Conservation (phyloP, 345 rosid species). For the Reutealis trisperma region DNA sequence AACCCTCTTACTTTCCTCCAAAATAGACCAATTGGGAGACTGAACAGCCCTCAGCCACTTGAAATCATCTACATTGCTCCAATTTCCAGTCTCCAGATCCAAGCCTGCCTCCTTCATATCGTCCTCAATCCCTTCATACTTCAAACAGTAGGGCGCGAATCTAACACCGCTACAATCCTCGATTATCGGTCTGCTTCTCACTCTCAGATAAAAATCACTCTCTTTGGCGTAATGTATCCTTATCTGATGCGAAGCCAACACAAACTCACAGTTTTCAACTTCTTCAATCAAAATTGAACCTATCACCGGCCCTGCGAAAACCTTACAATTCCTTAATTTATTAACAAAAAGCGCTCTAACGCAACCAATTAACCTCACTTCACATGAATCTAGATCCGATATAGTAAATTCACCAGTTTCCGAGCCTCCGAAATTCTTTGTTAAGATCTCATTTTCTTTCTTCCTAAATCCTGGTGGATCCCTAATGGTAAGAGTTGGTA, state of each 20-base stretch:
- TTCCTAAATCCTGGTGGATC: slow-evolving; percentile 72
- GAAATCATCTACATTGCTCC: slow-evolving; percentile 89
- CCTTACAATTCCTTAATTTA: slow-evolving; percentile 50
- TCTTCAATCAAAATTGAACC: slow-evolving; percentile 86
- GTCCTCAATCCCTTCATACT: slow-evolving; percentile 65
- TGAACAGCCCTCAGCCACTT: slow-evolving; percentile 82
- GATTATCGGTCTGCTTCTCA: slow-evolving; percentile 83
- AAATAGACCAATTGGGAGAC: slow-evolving; percentile 77
- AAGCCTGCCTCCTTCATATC: slow-evolving; percentile 62
- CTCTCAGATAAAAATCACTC: slow-evolving; percentile 76
- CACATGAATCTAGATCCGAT: slow-evolving; percentile 68
- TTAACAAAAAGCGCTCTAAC: slow-evolving; percentile 62
- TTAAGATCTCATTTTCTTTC: slow-evolving; percentile 43
- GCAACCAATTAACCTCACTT: slow-evolving; percentile 56
- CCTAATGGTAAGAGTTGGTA: slow-evolving; percentile 22
- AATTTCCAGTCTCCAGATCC: slow-evolving; percentile 61
- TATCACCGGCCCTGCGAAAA: slow-evolving; percentile 65
- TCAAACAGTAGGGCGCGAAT: slow-evolving; percentile 76
- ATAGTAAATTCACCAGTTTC: slow-evolving; percentile 69
- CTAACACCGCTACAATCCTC: slow-evolving; percentile 69
- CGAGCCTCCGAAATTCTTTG: slow-evolving; percentile 47
- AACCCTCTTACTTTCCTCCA: slow-evolving; percentile 61
- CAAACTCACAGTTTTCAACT: slow-evolving; percentile 60
- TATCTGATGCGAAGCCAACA: slow-evolving; percentile 85
- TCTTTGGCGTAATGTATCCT: slow-evolving; percentile 63